Base-by-base conservation (phyloP, 2,329 filamentous ascomycete genomes). In the Nemania diffusa region DNA sequence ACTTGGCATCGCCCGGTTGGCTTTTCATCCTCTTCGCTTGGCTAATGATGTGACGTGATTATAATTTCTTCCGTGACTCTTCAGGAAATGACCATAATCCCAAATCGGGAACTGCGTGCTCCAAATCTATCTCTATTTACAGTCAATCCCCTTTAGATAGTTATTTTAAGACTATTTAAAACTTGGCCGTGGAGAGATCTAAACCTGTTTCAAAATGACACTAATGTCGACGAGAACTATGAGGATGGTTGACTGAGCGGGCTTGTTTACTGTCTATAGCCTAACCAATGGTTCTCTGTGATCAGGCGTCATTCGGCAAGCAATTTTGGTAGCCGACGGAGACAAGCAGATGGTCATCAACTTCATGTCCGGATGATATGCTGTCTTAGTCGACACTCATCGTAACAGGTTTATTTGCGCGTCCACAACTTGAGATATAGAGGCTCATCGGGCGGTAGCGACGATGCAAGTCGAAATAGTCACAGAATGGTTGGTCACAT, bases 251-350 rank as follows among this genome's bases (percentile, higher is more conserved):
- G 15, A 15, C 22, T 20, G 5, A 4, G 50, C 17, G 50, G 48
- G 48, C 15, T 29, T 32, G 17, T 37, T 22, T 15, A 55, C 48
- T 52, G 15, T 26, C 20, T 27, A n/a, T 4, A 34, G 40, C 26
- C 24, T 15, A 15, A n/a, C 24, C 44, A 56, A 60, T 57, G 51
- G 29, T 6, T 22, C 32, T 11, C 15, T 9, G 15, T 20, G 13
- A 40, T 29, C 29, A 32, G 20, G 44, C 26, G 24, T 50, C 26
- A 7, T 53, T 44, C 24, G 48, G 52, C 11, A 24, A 44, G 34
- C 44, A 44, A 53, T 57, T 15, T 63, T 50, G 40, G 46, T 51
- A 56, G 55, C 40, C 26, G 58, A 22, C 32, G 34, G 26, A 46
- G 29, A 2, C 52, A 53, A 53, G 46, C 15, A 37, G 20, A 26